A percentile compares a stretch with the other conserved stretches of the same genome.
Evolutionary conservation across 164 flowering plant species (phyloP).

Genomic region (Umbilicus rupestris): DNA sequence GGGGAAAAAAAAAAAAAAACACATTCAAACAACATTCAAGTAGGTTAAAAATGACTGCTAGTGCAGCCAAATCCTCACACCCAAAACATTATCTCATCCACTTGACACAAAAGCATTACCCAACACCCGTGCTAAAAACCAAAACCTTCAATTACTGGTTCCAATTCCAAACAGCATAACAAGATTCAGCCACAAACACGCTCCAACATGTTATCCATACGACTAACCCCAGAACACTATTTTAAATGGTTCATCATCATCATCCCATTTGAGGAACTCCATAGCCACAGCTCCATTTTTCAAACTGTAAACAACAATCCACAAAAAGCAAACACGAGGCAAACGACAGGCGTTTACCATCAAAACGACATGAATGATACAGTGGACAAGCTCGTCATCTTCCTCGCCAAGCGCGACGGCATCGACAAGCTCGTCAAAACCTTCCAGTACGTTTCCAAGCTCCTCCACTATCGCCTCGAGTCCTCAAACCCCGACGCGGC

Average conservation of each 20-base stretch:
- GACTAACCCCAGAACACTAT: neutral
- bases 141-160: neutral
- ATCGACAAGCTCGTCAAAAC: constrained; percentile 98
- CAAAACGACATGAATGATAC: constrained; percentile 47
- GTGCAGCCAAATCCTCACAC: neutral
- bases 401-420: constrained; percentile 94
- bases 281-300: neutral
- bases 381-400: constrained; percentile 84
- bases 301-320: neutral
- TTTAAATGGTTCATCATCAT: neutral
- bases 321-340: neutral
- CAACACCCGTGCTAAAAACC: neutral
- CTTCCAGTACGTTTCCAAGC: constrained; percentile 92
- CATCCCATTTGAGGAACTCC: neutral
- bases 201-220: constrained; percentile 6
- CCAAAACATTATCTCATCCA: neutral
- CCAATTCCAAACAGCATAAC: neutral
- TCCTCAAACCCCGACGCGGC: constrained; percentile 39
- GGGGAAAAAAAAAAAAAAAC: neutral
- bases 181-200: constrained; percentile 5
- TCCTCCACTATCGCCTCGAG: constrained; percentile 60
- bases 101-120: neutral
- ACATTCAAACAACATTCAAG: neutral
- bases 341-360: neutral
- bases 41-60: neutral